Percentiles rank a stretch among this genome's conserved stretches.
These are phyloP conservation scores for Calonectria pseudoreteaudii DNA, from an alignment of 2,329 filamentous ascomycete genomes.

Conservation along the genomic window DNA sequence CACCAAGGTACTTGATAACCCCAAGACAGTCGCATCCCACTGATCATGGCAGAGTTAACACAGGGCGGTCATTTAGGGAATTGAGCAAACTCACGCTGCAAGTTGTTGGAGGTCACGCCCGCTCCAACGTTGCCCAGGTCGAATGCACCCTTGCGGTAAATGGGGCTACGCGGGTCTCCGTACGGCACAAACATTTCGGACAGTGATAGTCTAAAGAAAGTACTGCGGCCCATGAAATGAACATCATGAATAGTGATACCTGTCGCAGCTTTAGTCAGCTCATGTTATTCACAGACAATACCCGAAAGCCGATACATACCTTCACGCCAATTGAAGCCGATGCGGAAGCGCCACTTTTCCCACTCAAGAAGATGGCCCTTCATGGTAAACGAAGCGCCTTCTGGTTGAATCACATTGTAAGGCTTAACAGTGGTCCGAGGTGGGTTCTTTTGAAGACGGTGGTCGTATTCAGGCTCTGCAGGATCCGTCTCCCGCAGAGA, in stretches of 20 bases:
- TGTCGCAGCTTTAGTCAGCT: neutral
- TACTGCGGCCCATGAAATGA: conserved; percentile 70
- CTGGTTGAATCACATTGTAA: conserved; percentile 45
- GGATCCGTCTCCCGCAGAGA: conserved; percentile 15
- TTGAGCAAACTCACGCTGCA: conserved; percentile 52
- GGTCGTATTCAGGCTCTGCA: conserved; percentile 47
- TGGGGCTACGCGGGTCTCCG: conserved; percentile 71
- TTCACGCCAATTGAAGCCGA: conserved; percentile 76
- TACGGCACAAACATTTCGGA: conserved; percentile 78
- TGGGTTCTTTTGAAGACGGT: conserved; percentile 35
- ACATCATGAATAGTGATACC: conserved; percentile 71
- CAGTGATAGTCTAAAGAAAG: conserved; percentile 73
- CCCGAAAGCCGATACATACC: conserved; percentile 61
- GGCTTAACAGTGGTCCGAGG: conserved; percentile 45
- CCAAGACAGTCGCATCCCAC: conserved; percentile 79
- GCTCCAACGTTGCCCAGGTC: conserved; percentile 78
- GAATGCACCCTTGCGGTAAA: conserved; percentile 74
- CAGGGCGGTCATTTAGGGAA: accelerated
- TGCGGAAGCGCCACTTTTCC: conserved; percentile 75
- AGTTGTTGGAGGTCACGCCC: conserved; percentile 75
- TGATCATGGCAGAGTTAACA: neutral
- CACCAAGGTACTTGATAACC: conserved; percentile 73
- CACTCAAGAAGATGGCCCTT: conserved; percentile 58
- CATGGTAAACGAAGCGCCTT: conserved; percentile 54
- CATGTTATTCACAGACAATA: accelerated